These are phyloP conservation scores for Coniochaeta prunicola DNA, from an alignment of 2,329 filamentous ascomycete genomes.

Conservation along the genomic window DNA sequence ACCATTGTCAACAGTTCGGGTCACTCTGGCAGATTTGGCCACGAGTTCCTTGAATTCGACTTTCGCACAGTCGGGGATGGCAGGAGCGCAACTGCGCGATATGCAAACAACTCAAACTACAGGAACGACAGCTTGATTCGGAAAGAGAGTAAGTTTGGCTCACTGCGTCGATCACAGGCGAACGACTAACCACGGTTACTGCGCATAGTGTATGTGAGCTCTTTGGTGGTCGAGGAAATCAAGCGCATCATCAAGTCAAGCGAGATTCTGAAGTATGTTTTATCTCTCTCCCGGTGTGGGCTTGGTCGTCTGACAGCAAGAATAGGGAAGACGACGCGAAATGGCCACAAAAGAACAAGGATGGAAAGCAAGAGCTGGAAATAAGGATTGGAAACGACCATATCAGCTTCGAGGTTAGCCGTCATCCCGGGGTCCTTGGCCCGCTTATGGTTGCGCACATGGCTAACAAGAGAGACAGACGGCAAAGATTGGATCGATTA, in stretches of 20 bases:
- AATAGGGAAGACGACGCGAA: conserved; percentile 91
- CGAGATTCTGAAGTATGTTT: conserved; percentile 88
- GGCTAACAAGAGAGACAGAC: conserved; percentile 51
- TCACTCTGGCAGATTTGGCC: conserved; percentile 93
- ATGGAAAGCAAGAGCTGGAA: conserved; percentile 92
- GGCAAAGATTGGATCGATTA: conserved; percentile 93
- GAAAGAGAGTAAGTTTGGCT: conserved; percentile 82
- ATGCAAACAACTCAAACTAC: conserved; percentile 99
- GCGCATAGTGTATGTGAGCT: conserved; percentile 83
- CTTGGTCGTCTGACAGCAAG: neutral
- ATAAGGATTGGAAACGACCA: conserved; percentile 91
- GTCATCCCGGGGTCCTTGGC: neutral
- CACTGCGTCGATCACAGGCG: neutral
- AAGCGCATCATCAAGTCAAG: conserved; percentile 95
- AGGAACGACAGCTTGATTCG: conserved; percentile 96
- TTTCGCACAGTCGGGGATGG: conserved; percentile 90
- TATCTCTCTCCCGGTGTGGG: neutral
- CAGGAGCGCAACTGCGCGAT: conserved; percentile 85
- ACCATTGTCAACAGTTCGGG: conserved; percentile 61
- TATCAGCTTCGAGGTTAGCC: conserved; percentile 86
- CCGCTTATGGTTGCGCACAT: neutral
- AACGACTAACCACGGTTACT: conserved; percentile 1
- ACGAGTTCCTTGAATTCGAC: conserved; percentile 98
- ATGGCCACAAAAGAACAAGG: conserved; percentile 99
- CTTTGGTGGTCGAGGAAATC: conserved; percentile 84